Evolutionary conservation across 805 yeast genomes (phyloP).

Genomic region (Saccharomycopsis babjevae): DNA sequence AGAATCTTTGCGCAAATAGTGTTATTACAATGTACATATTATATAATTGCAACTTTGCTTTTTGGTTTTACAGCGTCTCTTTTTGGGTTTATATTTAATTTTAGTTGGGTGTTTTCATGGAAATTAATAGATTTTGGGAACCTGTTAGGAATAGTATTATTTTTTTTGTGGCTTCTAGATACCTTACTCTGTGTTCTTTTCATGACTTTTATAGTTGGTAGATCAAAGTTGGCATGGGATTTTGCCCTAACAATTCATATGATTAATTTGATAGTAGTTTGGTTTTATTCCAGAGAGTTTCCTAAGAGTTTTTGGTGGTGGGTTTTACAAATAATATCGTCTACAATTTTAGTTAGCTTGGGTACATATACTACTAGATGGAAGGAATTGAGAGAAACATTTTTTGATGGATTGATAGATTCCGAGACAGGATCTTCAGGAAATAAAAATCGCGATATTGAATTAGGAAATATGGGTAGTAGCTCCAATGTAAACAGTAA

Average conservation of each 20-base stretch:
- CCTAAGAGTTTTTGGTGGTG: slow-evolving; percentile 80
- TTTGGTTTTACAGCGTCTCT: slow-evolving; percentile 58
- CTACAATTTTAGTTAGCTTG: slow-evolving; percentile 57
- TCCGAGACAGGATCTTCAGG: slow-evolving; percentile 34
- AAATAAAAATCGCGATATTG: neutral
- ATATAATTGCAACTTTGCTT: slow-evolving; percentile 56
- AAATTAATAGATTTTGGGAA: slow-evolving; percentile 59
- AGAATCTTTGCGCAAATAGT: slow-evolving; percentile 63
- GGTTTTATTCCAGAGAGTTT: slow-evolving; percentile 52
- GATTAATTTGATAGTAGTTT: slow-evolving; percentile 60
- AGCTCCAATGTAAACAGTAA: neutral
- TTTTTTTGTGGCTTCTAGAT: slow-evolving; percentile 72
- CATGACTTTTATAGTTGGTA: slow-evolving; percentile 78
- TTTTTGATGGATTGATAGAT: slow-evolving; percentile 75
- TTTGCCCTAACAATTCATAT: slow-evolving; percentile 90
- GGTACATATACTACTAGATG: slow-evolving; percentile 90
- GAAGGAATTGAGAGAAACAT: slow-evolving; percentile 82
- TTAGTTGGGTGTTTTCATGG: slow-evolving; percentile 75
- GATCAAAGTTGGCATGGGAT: slow-evolving; percentile 93
- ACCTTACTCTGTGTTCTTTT: slow-evolving; percentile 75
- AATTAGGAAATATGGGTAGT: neutral
- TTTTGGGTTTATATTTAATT: slow-evolving; percentile 57
- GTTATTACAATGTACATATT: slow-evolving; percentile 69
- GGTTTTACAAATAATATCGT: slow-evolving; percentile 61
- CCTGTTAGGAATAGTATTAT: slow-evolving; percentile 68